Conservation (phyloP, 1,284 basidiomycete genomes). For the Phaffia rhodozyma region DNA sequence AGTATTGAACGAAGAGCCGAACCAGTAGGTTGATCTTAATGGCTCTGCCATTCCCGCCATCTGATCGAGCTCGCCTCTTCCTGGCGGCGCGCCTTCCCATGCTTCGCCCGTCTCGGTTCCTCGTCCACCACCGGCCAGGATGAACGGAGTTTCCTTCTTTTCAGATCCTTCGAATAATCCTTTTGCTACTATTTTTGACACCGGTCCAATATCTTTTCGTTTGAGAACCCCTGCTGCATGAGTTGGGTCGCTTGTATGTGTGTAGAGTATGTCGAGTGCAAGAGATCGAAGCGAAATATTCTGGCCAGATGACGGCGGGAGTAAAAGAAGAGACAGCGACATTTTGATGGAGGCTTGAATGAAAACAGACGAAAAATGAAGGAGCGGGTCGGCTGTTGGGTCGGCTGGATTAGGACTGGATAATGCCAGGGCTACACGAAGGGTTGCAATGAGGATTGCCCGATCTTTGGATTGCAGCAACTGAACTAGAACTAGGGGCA, state of each 20-base stretch:
- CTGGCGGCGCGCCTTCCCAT: not conserved
- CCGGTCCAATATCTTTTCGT: slow-evolving; percentile 5
- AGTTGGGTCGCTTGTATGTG: not conserved
- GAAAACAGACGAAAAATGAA: not conserved
- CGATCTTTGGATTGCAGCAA: slow-evolving; percentile 11
- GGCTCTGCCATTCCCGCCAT: slow-evolving; percentile 6
- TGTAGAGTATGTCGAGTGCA: slow-evolving; percentile 14
- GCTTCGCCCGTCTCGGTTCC: not conserved
- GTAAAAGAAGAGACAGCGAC: not conserved
- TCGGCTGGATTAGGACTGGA: not conserved
- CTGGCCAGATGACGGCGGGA: not conserved
- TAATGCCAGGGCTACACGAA: slow-evolving; percentile 3
- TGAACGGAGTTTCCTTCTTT: not conserved
- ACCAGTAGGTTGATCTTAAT: slow-evolving; percentile 7
- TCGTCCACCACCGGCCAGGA: not conserved
- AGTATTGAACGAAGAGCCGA: not conserved
- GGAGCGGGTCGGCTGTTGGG: not conserved
- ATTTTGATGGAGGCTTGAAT: not conserved
- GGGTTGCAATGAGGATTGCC: slow-evolving; percentile 4
- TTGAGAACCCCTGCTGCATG: slow-evolving; percentile 4
- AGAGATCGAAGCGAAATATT: not conserved
- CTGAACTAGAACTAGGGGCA: not conserved
- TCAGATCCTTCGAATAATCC: slow-evolving; percentile 11
- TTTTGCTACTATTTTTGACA: slow-evolving; percentile 9
- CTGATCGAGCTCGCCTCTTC: slow-evolving; percentile 2